Conservation (phyloP, 768 basidiomycete species). For the Trametes sanguinea region DNA sequence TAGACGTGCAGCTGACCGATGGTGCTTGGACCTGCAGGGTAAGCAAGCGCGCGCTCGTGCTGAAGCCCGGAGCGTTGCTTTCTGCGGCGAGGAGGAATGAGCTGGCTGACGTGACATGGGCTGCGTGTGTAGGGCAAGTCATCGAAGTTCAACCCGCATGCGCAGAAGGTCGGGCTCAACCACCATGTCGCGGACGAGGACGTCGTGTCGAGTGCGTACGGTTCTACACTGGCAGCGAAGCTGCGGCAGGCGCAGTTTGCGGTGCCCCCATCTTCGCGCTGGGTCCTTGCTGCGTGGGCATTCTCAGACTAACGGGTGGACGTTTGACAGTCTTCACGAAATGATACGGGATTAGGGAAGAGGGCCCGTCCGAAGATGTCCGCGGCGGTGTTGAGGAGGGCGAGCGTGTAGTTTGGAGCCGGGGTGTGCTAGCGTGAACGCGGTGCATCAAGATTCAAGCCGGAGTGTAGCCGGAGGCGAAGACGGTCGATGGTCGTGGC, state of each 20-base stretch:
- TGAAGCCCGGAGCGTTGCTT: neutral
- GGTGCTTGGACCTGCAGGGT: slow-evolving; percentile 17
- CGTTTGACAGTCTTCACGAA: slow-evolving; percentile 40
- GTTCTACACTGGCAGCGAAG: neutral
- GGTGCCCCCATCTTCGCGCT: neutral
- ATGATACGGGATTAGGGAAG: slow-evolving; percentile 14
- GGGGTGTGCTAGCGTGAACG: neutral
- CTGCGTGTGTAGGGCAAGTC: slow-evolving; percentile 71
- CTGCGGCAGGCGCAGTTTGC: neutral
- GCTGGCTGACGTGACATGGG: slow-evolving; percentile 13
- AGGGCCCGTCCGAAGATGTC: neutral
- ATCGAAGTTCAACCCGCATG: slow-evolving; percentile 90
- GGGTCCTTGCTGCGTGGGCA: neutral
- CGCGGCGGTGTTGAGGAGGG: neutral
- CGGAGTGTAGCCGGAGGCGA: neutral
- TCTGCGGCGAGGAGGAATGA: neutral
- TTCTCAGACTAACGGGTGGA: slow-evolving; percentile 11
- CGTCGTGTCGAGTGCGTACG: slow-evolving; percentile 79
- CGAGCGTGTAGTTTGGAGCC: slow-evolving; percentile 1
- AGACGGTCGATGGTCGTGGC: neutral
- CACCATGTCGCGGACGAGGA: slow-evolving; percentile 89
- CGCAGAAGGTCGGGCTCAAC: slow-evolving; percentile 86
- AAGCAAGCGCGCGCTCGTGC: slow-evolving; percentile 12
- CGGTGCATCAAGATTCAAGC: neutral
- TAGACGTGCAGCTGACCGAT: slow-evolving; percentile 6